These are phyloP conservation scores for Kwoniella sp. DNA, from an alignment of 768 basidiomycete genomes.

Conservation along the genomic window DNA sequence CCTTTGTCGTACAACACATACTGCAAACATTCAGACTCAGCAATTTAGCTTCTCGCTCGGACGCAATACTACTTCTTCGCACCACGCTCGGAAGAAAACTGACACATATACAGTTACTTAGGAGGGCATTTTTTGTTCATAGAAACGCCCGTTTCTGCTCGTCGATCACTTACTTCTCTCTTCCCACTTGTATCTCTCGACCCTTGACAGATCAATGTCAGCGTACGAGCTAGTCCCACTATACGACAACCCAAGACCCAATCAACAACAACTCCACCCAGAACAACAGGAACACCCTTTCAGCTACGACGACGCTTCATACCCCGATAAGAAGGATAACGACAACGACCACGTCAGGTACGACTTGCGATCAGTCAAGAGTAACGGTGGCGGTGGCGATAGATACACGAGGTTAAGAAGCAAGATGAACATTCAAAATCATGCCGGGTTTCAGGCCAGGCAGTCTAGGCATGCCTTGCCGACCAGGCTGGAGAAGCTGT, in stretches of 20 bases:
- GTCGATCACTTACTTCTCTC: background rate
- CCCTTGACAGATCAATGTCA: background rate
- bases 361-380: background rate
- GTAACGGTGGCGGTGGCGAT: background rate
- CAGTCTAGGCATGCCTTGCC: constrained; percentile 18
- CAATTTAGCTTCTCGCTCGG: no score
- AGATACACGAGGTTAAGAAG: constrained; percentile 4
- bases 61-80: no score
- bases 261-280: background rate
- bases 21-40: no score
- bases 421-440: constrained; percentile 3
- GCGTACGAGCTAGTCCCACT: background rate
- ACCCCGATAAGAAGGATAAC: background rate
- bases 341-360: background rate
- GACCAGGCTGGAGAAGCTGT: constrained; percentile 37
- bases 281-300: background rate
- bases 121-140: no score
- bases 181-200: no score
- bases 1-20: no score
- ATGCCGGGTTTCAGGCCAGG: constrained; percentile 5
- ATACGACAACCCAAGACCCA: background rate
- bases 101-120: no score
- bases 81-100: no score
- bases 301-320: background rate
- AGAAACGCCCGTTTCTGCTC: no score